These are phyloP conservation scores for Zoysia japonica DNA, from an alignment of 176 grass and related monocot species.

Conservation along the genomic window DNA sequence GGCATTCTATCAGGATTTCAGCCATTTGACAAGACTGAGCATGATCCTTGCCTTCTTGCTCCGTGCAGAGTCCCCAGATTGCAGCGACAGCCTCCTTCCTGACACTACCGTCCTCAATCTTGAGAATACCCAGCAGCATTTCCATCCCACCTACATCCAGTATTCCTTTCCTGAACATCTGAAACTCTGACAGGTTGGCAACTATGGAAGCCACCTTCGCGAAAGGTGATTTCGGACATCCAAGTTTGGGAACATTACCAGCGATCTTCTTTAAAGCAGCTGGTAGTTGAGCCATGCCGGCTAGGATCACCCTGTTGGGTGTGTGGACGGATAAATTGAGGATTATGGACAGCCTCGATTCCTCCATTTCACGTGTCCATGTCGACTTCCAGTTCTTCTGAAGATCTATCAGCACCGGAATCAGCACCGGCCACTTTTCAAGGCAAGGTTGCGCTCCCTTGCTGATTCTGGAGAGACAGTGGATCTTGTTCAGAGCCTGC, in stretches of 20 bases:
- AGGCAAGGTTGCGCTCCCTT: conserved; percentile 45
- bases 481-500: conserved; percentile 39
- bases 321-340: conserved; percentile 45
- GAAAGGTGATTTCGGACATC: conserved; percentile 13
- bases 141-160: conserved; percentile 36
- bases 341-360: conserved; percentile 28
- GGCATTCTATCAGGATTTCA: conserved; percentile 33
- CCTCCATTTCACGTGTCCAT: conserved; percentile 40
- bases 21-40: conserved; percentile 28
- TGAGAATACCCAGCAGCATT: conserved; percentile 40
- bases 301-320: conserved; percentile 45
- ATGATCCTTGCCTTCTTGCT: conserved; percentile 15
- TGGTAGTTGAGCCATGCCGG: conserved; percentile 18
- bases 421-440: not conserved
- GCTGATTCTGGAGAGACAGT: conserved; percentile 34
- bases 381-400: conserved; percentile 33
- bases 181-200: conserved; percentile 38
- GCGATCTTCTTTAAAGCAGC: conserved; percentile 18
- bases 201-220: conserved; percentile 41
- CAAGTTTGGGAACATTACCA: conserved; percentile 2
- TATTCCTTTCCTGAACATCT: conserved; percentile 43
- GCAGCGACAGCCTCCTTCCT: conserved; percentile 44
- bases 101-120: conserved; percentile 31
- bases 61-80: conserved; percentile 27
- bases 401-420: not conserved